phyloP scores from a whole-genome alignment of 2,329 filamentous ascomycete species.

The Aspergillus tamarii region DNA sequence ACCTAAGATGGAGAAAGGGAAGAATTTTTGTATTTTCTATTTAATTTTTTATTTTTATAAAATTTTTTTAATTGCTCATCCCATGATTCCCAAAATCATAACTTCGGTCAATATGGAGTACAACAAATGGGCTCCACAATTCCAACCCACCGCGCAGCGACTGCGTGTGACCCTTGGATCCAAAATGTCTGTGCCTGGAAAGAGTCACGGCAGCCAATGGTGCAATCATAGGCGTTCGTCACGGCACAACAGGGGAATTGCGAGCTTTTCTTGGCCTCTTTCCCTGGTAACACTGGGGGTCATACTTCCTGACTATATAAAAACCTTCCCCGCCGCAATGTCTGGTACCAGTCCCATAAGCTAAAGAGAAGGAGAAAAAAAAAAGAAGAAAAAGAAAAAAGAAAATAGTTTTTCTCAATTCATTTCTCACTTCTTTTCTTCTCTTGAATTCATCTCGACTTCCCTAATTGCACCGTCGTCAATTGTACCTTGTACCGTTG shows the following conservation, averaged over 20 bases:
- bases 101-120: neutral
- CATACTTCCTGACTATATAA: slow-evolving; percentile 23
- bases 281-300: slow-evolving; percentile 15
- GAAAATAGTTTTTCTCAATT: slow-evolving; percentile 9
- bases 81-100: slow-evolving; percentile 1
- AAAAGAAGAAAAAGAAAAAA: slow-evolving; percentile 16
- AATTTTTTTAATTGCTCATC: neutral
- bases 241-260: slow-evolving; percentile 21
- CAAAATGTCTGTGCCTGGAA: slow-evolving; percentile 19
- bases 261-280: slow-evolving; percentile 16
- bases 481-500: neutral
- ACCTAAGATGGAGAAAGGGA: neutral
- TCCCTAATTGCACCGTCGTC: neutral
- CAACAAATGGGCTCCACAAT: slow-evolving; percentile 2
- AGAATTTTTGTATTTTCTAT: neutral
- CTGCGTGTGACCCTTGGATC: slow-evolving; percentile 21
- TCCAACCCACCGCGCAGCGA: slow-evolving; percentile 2
- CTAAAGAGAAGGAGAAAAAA: slow-evolving; percentile 17
- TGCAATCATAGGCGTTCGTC: slow-evolving; percentile 21
- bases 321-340: slow-evolving; percentile 21
- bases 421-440: neutral
- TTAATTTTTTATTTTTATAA: neutral
- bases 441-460: slow-evolving; percentile 15
- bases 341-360: slow-evolving; percentile 20
- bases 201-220: slow-evolving; percentile 11